Base-by-base conservation (phyloP, 805 yeast genomes). In the Candida silvatica region DNA sequence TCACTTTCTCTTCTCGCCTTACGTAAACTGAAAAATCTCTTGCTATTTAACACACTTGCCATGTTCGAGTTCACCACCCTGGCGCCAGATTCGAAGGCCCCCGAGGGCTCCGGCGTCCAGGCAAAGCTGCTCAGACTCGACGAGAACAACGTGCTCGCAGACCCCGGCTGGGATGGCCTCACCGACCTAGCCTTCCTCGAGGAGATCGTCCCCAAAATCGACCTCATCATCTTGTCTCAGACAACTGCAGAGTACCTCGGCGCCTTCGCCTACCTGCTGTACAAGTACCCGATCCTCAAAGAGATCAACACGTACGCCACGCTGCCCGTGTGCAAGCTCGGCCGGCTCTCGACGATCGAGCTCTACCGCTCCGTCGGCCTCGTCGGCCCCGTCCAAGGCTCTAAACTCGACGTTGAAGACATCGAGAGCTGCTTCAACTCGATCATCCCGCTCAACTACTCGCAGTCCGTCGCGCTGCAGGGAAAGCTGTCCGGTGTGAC, bases 291-390 rank as follows among this genome's bases (percentile, higher is more conserved):
- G 19, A 68, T 74, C 19, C 58, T 85, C 17, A 62, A 78, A 2
- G 64, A 73, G 24, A 71, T 88, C 17, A 86, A 87, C 2, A 80
- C 81, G 0, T 92, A 82, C 52, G 75, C 97, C 0, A 90, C 98
- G 0, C 58, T 86, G n/a, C 97, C 99, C 0, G 82, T 88, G 2
- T 67, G 80, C 9, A 88, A 85, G 48, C 61, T 92, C 49, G 97
- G 97, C 0, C 69, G 94, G 45, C 74, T 85, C 14, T 67, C 94
- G 4, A 80, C 94, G 0, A 73, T 84, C n/a, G 98, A 92, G 46
- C 62, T 73, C 20, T 92, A 87, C 52, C 59, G 94, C 40, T 61
- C 82, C 3, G 57, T 57, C 12, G 95, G 96, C 1, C 50, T 86
- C 1, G 60, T 83, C 27, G 96, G 96, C 0, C 90, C 95, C 0